A percentile compares a stretch with the other conserved stretches of the same genome.
phyloP scores from a whole-genome alignment of 2,329 filamentous ascomycete genomes.

The Pseudovirgaria hyperparasitica region DNA sequence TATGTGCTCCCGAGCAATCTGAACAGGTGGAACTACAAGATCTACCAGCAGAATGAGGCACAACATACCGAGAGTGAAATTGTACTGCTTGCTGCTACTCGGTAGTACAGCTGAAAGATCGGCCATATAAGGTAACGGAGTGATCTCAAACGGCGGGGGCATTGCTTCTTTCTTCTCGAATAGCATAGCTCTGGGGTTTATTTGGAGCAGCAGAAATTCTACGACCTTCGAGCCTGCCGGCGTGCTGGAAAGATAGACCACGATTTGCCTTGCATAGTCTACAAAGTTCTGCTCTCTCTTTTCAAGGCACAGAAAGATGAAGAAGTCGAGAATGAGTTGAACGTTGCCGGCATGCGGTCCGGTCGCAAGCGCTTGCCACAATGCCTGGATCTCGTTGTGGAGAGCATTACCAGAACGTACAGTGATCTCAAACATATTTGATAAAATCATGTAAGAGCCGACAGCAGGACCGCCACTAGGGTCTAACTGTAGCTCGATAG shows the following conservation, averaged over 20 bases:
- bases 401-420: constrained; percentile 79
- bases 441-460: constrained; percentile 85
- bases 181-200: constrained; percentile 94
- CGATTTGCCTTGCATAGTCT: constrained; percentile 94
- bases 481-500: constrained; percentile 82
- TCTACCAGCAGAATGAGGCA: constrained; percentile 91
- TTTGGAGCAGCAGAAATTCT: constrained; percentile 82
- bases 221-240: constrained; percentile 80
- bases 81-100: constrained; percentile 78
- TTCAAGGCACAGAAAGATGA: constrained; percentile 87
- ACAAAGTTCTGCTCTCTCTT: constrained; percentile 96
- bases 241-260: constrained; percentile 86
- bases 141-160: constrained; percentile 54
- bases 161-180: constrained; percentile 55
- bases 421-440: constrained; percentile 92
- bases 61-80: constrained; percentile 84
- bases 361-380: constrained; percentile 93
- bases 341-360: constrained; percentile 91
- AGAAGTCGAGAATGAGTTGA: constrained; percentile 86
- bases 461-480: constrained; percentile 83
- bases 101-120: constrained; percentile 70
- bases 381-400: constrained; percentile 91
- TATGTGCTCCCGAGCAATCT: constrained; percentile 65
- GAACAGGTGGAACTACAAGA: constrained; percentile 84
- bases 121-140: constrained; percentile 74